phyloP scores from a whole-genome alignment of 2,329 filamentous ascomycete genomes.

The Epichloe gansuensis region DNA sequence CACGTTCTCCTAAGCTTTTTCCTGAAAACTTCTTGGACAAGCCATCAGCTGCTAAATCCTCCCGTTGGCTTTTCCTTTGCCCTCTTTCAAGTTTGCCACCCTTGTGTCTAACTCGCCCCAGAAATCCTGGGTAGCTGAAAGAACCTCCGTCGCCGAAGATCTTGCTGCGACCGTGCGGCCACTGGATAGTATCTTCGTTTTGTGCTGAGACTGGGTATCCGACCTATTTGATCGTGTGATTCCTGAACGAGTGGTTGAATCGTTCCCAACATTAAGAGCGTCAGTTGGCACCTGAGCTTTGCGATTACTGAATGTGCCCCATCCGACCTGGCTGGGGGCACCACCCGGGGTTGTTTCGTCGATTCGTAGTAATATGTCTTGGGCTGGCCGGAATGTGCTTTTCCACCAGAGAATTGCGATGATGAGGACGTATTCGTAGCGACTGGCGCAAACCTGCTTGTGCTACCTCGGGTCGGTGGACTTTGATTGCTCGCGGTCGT shows the following conservation, averaged over 20 bases:
- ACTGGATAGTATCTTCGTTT: background rate
- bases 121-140: slow-evolving; percentile 10
- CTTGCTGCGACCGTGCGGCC: background rate
- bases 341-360: slow-evolving; percentile 1
- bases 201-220: background rate
- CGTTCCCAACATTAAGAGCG: slow-evolving; percentile 7
- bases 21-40: background rate
- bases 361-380: slow-evolving; percentile 1
- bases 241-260: slow-evolving; percentile 9
- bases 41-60: background rate
- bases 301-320: slow-evolving; percentile 13
- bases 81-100: slow-evolving; percentile 8
- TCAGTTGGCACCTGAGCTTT: slow-evolving; percentile 8
- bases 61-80: slow-evolving; percentile 1
- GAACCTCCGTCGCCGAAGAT: background rate
- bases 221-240: slow-evolving; percentile 7
- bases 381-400: background rate
- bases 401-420: background rate
- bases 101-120: slow-evolving; percentile 15
- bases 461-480: background rate
- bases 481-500: slow-evolving; percentile 12
- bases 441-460: background rate
- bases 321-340: slow-evolving; percentile 8
- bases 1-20: background rate
- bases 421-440: background rate